Evolutionary conservation across 2,329 filamentous ascomycete species (phyloP), one percentile per base, ranked within the genome.

Genomic region (Huntiella bhutanensis): DNA sequence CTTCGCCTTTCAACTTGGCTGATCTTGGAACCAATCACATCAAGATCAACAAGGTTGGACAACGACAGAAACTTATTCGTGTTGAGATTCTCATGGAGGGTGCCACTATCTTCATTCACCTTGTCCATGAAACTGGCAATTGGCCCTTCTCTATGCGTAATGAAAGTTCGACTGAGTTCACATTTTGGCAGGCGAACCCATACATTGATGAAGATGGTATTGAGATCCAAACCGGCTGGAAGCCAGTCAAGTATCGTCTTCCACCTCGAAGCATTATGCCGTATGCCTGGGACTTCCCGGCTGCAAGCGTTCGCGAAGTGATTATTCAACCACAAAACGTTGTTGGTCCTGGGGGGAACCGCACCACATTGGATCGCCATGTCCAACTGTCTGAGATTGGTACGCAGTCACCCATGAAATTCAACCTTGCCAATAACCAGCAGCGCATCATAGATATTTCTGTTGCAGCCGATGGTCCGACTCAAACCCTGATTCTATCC

Each of bases 61-160:
- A 95, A 61, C 76, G 87, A 35, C 92, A 98, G 59, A 80, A 79
- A 52, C 72, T 98, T 7, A 75, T 96, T 41, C 77, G 88, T 43
- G 73, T 92, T 10, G 91, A 98, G 58, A 75, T 95, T 38, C 68
- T 98, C 40, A 80, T 95, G 71, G 92, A 98, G 59, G 77, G 83
- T 51, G 84, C 88, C 0, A 96, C 88, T 1, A 80, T 98, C 36
- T 98, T 96, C 68, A 61, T 96, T 33, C 84, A 94, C 56, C 71
- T 98, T 49, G 91, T 78, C 56, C 69, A 88, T 53, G 91, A 98
- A 64, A 86, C 75, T 4, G 92, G 91, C 60, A 85, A 93, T 58
- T 98, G 91, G 91, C 91, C 91, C 0, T 98, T 91, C 64, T 95
- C 87, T 0, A 95, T 98, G 79, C 81, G 91, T 53, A 98, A 98